These are phyloP conservation scores for Hypocrella siamensis DNA, from an alignment of 2,329 filamentous ascomycete genomes.

Conservation along the genomic window DNA sequence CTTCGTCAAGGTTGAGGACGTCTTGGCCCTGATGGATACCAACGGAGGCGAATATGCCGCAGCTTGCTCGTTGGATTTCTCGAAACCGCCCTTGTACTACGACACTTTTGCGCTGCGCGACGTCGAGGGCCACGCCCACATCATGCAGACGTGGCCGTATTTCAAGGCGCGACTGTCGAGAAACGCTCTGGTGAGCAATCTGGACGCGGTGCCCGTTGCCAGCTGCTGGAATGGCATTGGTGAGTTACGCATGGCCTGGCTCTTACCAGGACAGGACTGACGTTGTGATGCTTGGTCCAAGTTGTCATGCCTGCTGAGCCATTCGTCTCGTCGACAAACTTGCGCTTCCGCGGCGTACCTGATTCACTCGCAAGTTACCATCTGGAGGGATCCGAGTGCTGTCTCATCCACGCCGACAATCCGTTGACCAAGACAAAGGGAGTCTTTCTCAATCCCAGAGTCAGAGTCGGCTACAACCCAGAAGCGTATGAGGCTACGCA, in stretches of 20 bases:
- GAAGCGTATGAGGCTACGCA: slow-evolving; percentile 35
- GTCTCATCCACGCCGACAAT: slow-evolving; percentile 61
- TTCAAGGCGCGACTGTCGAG: slow-evolving; percentile 35
- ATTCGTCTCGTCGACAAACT: slow-evolving; percentile 28
- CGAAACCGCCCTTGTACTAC: slow-evolving; percentile 36
- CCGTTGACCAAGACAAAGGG: slow-evolving; percentile 34
- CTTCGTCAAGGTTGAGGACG: slow-evolving; percentile 30
- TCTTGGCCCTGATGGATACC: slow-evolving; percentile 38
- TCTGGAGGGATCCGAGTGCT: slow-evolving; percentile 67
- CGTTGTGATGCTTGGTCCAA: too few species aligned
- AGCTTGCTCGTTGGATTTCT: slow-evolving; percentile 46
- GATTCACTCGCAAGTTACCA: slow-evolving; percentile 46
- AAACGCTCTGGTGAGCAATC: slow-evolving; percentile 32
- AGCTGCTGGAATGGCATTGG: slow-evolving; percentile 32
- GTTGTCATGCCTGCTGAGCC: slow-evolving; percentile 37
- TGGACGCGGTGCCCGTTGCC: slow-evolving; percentile 26
- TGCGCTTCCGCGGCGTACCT: slow-evolving; percentile 48
- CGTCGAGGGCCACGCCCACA: slow-evolving; percentile 28
- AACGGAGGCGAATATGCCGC: slow-evolving; percentile 43
- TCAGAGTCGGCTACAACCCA: slow-evolving; percentile 49
- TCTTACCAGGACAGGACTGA: too few species aligned
- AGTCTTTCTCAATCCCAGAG: slow-evolving; percentile 53
- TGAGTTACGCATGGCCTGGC: too few species aligned
- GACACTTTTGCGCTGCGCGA: slow-evolving; percentile 49
- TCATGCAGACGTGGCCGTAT: slow-evolving; percentile 43